Percentiles rank a stretch among this genome's conserved stretches.
phyloP scores from a whole-genome alignment of 2,329 filamentous ascomycete species.

The Xylariaceae sp. region DNA sequence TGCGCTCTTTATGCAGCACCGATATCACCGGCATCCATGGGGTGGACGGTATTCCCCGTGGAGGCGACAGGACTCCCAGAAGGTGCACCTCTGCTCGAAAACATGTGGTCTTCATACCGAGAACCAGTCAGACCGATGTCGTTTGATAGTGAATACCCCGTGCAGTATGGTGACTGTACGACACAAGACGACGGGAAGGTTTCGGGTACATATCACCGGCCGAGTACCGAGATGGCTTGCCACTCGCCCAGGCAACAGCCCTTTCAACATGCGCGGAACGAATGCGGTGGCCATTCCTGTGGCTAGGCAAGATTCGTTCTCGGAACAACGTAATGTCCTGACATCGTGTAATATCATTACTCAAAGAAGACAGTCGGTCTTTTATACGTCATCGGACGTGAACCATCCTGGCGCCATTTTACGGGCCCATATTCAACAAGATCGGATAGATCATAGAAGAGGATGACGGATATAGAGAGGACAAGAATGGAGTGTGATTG shows the following conservation, averaged over 20 bases:
- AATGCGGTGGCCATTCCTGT: constrained; percentile 24
- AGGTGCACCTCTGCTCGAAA: constrained; percentile 38
- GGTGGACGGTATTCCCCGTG: constrained; percentile 35
- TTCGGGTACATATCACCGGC: constrained; percentile 40
- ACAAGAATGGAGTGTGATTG: too few species aligned
- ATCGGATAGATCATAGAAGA: too few species aligned
- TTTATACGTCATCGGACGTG: neutral
- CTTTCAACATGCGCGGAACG: constrained; percentile 34
- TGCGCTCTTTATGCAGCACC: constrained; percentile 46
- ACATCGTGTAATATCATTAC: constrained; percentile 5
- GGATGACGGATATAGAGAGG: neutral
- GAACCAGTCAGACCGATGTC: constrained; percentile 43
- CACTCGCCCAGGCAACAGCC: constrained; percentile 43
- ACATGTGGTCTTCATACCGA: constrained; percentile 40
- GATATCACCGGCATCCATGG: constrained; percentile 34
- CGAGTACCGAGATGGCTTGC: constrained; percentile 23
- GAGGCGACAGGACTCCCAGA: constrained; percentile 27
- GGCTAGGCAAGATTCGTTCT: constrained; percentile 20
- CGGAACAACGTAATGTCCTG: constrained; percentile 6
- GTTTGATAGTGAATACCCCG: constrained; percentile 40
- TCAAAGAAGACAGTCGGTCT: constrained; percentile 4
- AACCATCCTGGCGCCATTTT: neutral
- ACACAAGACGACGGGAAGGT: constrained; percentile 42
- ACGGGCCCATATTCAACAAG: too few species aligned
- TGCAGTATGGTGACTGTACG: constrained; percentile 33